Base-by-base conservation (phyloP, 352 stramenopile species). In the Phytopythium montanum region DNA sequence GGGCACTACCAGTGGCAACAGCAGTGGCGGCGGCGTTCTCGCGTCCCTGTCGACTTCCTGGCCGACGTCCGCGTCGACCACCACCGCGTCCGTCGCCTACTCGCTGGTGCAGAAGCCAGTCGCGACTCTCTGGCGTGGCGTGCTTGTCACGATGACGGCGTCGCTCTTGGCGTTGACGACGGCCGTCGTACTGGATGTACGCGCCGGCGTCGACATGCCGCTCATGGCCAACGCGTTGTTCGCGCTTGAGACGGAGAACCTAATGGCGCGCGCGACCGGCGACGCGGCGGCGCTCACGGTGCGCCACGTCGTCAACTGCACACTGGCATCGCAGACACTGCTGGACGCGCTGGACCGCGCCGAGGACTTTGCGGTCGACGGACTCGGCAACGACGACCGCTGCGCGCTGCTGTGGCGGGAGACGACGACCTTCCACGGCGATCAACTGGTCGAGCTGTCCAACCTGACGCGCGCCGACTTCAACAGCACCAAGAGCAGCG, bases 221-320 rank as follows among this genome's bases (percentile, higher is more conserved):
- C 66, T 90, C 16, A 86, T 90, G 80, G 72, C 80, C 42, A 90
- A 90, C 50, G 70, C 80, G 12, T 78, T 87, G 75, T 87, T 87
- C 48, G 61, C 75, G 0, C 62, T 90, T 6, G 66, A 90, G 53
- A 66, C 73, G 0, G 81, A 90, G 49, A 66, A 66, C 2, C 85
- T 90, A 28, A 84, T 88, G 21, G 54, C 76, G 2, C 67, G 65
- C 6, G 66, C 68, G 3, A 80, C 62, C n/a, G 61, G 52, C 7
- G 65, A 70, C 14, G n/a, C 48, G 26, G 48, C 48, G 13, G 19
- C 48, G 16, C 58, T 52, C 10, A 61, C 69, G 8, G 66, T 72
- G 25, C 69, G 67, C 44, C 74, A 85, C 41, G 74, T 81, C 42
- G 87, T 90, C 41, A 88, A 88, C 55, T 90, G 79, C 60, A 84